Evolutionary conservation across 208 protist species (phyloP).

Genomic region (Polymyxa betae): DNA sequence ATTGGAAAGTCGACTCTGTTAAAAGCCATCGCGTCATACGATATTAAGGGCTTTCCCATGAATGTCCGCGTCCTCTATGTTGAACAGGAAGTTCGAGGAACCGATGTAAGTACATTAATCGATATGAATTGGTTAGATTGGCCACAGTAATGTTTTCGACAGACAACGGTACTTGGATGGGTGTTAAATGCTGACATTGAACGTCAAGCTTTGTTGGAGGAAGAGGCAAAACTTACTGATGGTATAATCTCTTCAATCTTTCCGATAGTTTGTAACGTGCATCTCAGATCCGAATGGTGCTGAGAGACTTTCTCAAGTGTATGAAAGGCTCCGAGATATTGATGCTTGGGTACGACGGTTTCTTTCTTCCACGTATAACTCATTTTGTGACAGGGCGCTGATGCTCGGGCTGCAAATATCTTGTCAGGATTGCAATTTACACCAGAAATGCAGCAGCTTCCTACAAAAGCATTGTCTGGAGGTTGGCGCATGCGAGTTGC

Average conservation of each 20-base stretch:
- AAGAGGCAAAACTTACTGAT: background rate
- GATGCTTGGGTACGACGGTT: background rate
- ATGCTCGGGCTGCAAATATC: constrained; percentile 46
- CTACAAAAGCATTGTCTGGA: constrained; percentile 59
- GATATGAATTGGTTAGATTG: background rate
- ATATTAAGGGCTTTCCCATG: constrained; percentile 54
- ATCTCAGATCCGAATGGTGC: background rate
- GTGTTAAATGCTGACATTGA: constrained; percentile 38
- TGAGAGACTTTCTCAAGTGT: background rate
- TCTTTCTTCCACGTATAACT: background rate
- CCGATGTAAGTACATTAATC: constrained; percentile 25
- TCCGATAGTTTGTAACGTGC: background rate
- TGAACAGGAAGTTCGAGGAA: constrained; percentile 54
- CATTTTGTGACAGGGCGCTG: background rate
- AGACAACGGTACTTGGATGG: constrained; percentile 16
- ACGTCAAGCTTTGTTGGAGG: background rate
- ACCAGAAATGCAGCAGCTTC: constrained; percentile 30
- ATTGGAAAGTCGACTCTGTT: constrained; percentile 63
- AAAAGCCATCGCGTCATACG: constrained; percentile 55
- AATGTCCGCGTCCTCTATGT: constrained; percentile 58
- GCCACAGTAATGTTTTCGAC: background rate
- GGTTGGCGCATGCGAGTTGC: constrained; percentile 66
- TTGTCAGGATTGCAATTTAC: constrained; percentile 52
- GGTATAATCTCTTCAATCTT: background rate
- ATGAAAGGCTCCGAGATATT: constrained; percentile 29